phyloP scores from a whole-genome alignment of 1,284 basidiomycete genomes.

The Fomitopsis betulina region DNA sequence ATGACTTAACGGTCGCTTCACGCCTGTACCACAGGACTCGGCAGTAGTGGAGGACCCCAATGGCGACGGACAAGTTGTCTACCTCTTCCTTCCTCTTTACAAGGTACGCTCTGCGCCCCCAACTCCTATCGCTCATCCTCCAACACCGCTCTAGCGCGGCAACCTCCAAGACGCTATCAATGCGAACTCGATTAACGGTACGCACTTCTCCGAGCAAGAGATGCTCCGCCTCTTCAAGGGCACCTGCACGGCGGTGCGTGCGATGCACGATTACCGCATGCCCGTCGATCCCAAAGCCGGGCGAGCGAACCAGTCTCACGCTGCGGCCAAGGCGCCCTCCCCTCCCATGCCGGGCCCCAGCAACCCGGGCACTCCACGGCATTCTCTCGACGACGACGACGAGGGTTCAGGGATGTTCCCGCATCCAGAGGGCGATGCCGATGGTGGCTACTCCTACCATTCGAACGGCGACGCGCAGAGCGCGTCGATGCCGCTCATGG shows the following conservation, averaged over 20 bases:
- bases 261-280: slow-evolving; percentile 86
- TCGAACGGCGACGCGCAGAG: slow-evolving; percentile 35
- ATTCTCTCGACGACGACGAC: slow-evolving; percentile 39
- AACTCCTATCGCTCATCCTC: background rate
- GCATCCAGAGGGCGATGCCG: slow-evolving; percentile 65
- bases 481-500: slow-evolving; percentile 45
- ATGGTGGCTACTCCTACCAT: slow-evolving; percentile 69
- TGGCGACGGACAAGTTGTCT: slow-evolving; percentile 93
- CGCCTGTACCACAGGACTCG: slow-evolving; percentile 59
- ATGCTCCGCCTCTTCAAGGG: slow-evolving; percentile 91
- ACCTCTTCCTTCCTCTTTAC: slow-evolving; percentile 89
- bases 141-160: slow-evolving; percentile 50
- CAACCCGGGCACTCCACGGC: background rate
- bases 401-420: slow-evolving; percentile 63
- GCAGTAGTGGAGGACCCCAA: slow-evolving; percentile 91
- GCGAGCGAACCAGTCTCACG: slow-evolving; percentile 24
- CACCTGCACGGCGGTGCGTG: slow-evolving; percentile 88
- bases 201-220: slow-evolving; percentile 82
- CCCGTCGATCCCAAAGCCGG: slow-evolving; percentile 32
- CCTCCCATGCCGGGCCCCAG: slow-evolving; percentile 15
- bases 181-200: slow-evolving; percentile 78
- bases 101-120: slow-evolving; percentile 41
- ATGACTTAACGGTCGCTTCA: background rate
- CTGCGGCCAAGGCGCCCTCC: slow-evolving; percentile 20
- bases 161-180: slow-evolving; percentile 97